phyloP scores from a whole-genome alignment of 2,329 filamentous ascomycete species.

The Polytolypa hystricis region DNA sequence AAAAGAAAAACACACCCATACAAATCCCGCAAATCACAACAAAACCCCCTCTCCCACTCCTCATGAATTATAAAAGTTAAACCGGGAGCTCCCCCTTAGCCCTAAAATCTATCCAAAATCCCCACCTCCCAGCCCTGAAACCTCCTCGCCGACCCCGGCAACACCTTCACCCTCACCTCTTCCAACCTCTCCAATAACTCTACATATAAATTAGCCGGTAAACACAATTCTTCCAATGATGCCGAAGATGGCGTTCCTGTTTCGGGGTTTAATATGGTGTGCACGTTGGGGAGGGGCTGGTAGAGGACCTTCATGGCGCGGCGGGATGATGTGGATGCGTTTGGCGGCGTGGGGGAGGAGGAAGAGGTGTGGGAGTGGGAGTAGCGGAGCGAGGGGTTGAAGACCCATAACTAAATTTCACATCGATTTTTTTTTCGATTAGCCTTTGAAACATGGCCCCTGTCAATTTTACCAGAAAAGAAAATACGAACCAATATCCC shows the following conservation, averaged over 20 bases:
- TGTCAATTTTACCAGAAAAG: too few species aligned
- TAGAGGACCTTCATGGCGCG: conserved; percentile 51
- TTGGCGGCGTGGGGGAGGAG: not conserved
- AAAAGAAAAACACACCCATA: too few species aligned
- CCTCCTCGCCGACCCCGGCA: conserved; percentile 39
- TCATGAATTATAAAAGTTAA: too few species aligned
- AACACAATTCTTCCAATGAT: conserved; percentile 39
- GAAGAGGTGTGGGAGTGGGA: conserved; percentile 32
- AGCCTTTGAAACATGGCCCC: too few species aligned
- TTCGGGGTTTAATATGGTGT: conserved; percentile 26
- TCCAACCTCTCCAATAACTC: conserved; percentile 27
- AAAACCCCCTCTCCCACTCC: too few species aligned
- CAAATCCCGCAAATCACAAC: too few species aligned
- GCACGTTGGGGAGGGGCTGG: conserved; percentile 24
- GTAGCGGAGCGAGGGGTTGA: conserved; percentile 48
- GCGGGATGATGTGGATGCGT: conserved; percentile 18
- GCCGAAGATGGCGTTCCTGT: conserved; percentile 28
- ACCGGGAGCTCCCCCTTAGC: too few species aligned
- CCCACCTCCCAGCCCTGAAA: conserved; percentile 48
- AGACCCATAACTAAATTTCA: conserved; percentile 42
- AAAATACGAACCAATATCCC: too few species aligned
- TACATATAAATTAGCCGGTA: conserved; percentile 28
- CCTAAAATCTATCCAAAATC: conserved; percentile 32
- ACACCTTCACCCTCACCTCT: conserved; percentile 28
- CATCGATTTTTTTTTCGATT: too few species aligned